Evolutionary conservation across 1,284 basidiomycete genomes (phyloP), one percentile per base, ranked within the genome.

Genomic region (Moesziomyces globuligerus): DNA sequence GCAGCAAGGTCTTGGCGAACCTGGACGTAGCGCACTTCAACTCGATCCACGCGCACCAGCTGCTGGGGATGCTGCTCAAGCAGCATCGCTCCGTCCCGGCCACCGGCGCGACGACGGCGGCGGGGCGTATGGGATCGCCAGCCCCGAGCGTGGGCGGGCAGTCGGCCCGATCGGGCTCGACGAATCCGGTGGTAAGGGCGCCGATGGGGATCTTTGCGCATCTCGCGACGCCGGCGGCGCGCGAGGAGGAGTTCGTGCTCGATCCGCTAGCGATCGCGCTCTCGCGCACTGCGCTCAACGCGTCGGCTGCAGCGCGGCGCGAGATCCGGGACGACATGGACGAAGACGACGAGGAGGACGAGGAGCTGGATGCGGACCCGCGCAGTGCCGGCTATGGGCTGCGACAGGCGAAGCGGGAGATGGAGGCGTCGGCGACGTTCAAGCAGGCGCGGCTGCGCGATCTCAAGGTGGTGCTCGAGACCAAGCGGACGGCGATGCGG

Each of bases 1-100:
- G 77, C 8, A 60, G 57, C 29, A 38, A 55, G 7, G 65, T 79
- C 29, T 42, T 79, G 8, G 60, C 45, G 13, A 72, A 59, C 8
- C 56, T 79, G 17, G 75, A 76, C 10, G 40, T 65, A 10, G 75
- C 74, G 1, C 72, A 74, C 8, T 74, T 74, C 45, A 76, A 72
- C 45, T 61, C 71, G 18, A 75, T 74, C 53, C 76, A 74, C 32
- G 76, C 74, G 20, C 74, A 78, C 23, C 73, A 74, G 42, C 24
- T 78, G 26, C 44, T 78, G 5, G 74, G 74, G 0, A 76, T 78
- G 74, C 53, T 76, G 11, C 58, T 76, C 36, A 68, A 74, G 20
- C 55, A 64, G 44, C 51, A 59, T 48, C 59, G 56, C 15, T n/a
- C n/a, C n/a, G n/a, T n/a, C n/a, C 54, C 50, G 8, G n/a, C 41